Percentiles rank a stretch among this genome's conserved stretches.
Evolutionary conservation across 108 stramenopile species (phyloP).

Genomic region (Pseudonitzschia multistriata): DNA sequence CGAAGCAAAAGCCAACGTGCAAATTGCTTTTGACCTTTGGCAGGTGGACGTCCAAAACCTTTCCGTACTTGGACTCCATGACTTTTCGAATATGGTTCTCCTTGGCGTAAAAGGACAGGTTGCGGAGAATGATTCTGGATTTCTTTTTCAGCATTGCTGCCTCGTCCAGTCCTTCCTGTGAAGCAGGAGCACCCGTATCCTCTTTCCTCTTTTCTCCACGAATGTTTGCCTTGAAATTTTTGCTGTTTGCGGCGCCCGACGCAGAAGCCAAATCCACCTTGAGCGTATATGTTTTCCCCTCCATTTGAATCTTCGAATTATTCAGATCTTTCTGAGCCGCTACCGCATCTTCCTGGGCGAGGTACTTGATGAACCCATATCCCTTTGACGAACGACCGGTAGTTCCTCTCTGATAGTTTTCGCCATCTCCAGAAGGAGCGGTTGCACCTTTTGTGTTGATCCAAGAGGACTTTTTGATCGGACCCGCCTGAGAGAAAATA

Average conservation of each 20-base stretch:
- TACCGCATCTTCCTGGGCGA: slow-evolving; percentile 59
- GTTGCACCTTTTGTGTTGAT: slow-evolving; percentile 39
- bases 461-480: slow-evolving; percentile 79
- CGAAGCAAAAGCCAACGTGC: slow-evolving; percentile 93
- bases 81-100: slow-evolving; percentile 61
- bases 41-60: slow-evolving; percentile 72
- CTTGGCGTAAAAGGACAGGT: slow-evolving; percentile 83
- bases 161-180: slow-evolving; percentile 1
- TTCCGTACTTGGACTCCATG: slow-evolving; percentile 68
- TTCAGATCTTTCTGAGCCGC: slow-evolving; percentile 48
- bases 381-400: slow-evolving; percentile 19
- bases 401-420: slow-evolving; percentile 14
- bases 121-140: slow-evolving; percentile 86
- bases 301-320: slow-evolving; percentile 49
- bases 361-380: slow-evolving; percentile 82
- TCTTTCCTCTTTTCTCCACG: slow-evolving; percentile 6
- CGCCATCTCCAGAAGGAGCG: slow-evolving; percentile 3
- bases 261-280: slow-evolving; percentile 58
- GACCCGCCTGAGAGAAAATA: slow-evolving; percentile 79
- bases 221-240: neutral
- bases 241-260: slow-evolving; percentile 14
- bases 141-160: slow-evolving; percentile 51
- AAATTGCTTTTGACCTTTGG: slow-evolving; percentile 59
- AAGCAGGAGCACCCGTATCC: slow-evolving; percentile 1
- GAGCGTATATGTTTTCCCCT: slow-evolving; percentile 46